Base-by-base conservation (phyloP, 139 green algal species). In the Coccomyxa sp. region DNA sequence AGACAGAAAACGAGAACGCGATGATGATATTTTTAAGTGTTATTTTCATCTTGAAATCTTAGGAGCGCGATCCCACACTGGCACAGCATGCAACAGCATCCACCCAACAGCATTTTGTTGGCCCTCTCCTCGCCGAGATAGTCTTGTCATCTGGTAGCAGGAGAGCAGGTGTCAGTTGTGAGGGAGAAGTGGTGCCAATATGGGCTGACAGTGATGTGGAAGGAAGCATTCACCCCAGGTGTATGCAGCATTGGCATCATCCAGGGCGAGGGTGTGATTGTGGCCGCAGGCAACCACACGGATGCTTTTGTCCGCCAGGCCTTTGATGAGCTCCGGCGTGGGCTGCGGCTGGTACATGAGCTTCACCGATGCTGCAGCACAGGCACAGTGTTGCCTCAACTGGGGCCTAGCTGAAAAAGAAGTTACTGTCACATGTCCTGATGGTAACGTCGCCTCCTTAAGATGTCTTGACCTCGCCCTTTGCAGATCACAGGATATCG, bases 331-430 rank as follows among this genome's bases (percentile, higher is more conserved):
- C 30, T 81, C 88, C 21, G 96, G 95, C 17, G 87, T 90, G 16
- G 95, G 91, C 81, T 98, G 93, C 15, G 95, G 93, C 79, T 95
- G 90, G 86, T 95, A 98, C 85, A 94, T 91, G 51, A 99, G 93
- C 91, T 97, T 95, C 79, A 98, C 92, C n/a, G 88, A 92, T 23
- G 88, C 87, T 92, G 90, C 84, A 80, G 67, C 82, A 81, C 77
- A 63, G 63, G 1, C 74, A 79, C 18, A 71, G 63, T 4, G 10
- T 28, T 71, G 38, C 3, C 38, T 51, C 38, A 51, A 51, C 7
- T 7, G 38, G 38, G 38, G 38, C 38, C 7, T 7, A 51, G 38
- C 38, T 51, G 38, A 77, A 9, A 77, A 10, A 45, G 71, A 9
- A 77, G 71, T 15, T 1, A 51, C 31, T 3, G 1, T 38, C 3